Percentiles rank a stretch among this genome's conserved stretches.
phyloP scores from a whole-genome alignment of 2,329 filamentous ascomycete species.

The Fusarium chuoi region DNA sequence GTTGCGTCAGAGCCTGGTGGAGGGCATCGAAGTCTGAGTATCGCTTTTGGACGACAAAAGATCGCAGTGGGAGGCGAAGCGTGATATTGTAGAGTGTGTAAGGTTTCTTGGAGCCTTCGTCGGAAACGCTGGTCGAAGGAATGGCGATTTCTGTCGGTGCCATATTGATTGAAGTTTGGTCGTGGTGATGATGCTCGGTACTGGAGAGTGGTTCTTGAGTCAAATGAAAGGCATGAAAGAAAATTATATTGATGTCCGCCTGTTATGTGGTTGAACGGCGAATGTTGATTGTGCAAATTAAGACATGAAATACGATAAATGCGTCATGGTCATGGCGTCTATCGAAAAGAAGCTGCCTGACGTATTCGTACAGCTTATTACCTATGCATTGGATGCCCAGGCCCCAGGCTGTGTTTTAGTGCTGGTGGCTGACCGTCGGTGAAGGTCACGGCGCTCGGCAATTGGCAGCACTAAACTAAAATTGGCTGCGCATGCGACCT shows the following conservation, averaged over 20 bases:
- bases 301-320: constrained; percentile 25
- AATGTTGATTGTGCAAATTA: constrained; percentile 2
- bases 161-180: constrained; percentile 55
- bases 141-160: constrained; percentile 75
- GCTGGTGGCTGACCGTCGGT: constrained; percentile 11
- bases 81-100: constrained; percentile 84
- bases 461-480: constrained; percentile 21
- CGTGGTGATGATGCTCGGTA: neutral
- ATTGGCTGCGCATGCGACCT: constrained; percentile 29
- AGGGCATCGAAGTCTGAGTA: constrained; percentile 83
- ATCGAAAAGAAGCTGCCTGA: constrained; percentile 12
- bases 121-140: constrained; percentile 69
- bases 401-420: constrained; percentile 11
- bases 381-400: constrained; percentile 9
- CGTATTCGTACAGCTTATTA: constrained; percentile 33
- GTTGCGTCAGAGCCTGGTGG: constrained; percentile 68
- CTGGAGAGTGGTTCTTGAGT: neutral
- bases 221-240: neutral
- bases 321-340: constrained; percentile 32
- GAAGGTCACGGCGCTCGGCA: constrained; percentile 23
- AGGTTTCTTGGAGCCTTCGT: constrained; percentile 65
- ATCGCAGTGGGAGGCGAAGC: constrained; percentile 78
- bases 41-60: constrained; percentile 80
- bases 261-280: neutral
- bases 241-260: neutral